Percentiles rank a stretch among this genome's conserved stretches.
These are phyloP conservation scores for Tritrichomonas foetus DNA, from an alignment of 208 protist genomes.

Conservation along the genomic window DNA sequence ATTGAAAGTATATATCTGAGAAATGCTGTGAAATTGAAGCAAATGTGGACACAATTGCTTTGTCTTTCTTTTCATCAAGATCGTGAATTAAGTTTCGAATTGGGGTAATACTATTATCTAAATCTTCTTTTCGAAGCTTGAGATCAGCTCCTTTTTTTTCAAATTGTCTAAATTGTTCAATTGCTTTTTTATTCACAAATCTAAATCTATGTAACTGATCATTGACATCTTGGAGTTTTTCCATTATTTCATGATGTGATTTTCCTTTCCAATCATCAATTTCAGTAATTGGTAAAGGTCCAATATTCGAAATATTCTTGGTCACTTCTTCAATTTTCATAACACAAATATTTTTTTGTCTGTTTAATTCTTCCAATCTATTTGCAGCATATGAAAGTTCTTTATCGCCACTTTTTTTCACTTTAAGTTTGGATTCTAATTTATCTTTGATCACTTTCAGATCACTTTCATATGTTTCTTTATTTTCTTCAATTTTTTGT, in stretches of 20 bases:
- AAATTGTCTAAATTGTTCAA: conserved; percentile 5
- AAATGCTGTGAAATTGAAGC: not conserved
- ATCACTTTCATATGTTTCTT: not conserved
- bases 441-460: not conserved
- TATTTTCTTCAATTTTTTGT: not conserved
- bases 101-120: not conserved
- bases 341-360: not conserved
- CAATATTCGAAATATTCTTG: not conserved
- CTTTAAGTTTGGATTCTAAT: not conserved
- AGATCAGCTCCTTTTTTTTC: not conserved
- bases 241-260: not conserved
- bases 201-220: not conserved
- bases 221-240: not conserved
- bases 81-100: not conserved
- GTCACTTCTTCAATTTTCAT: not conserved
- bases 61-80: not conserved
- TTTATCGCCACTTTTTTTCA: not conserved
- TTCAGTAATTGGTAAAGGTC: not conserved
- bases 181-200: conserved; percentile 37
- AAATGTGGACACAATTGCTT: not conserved
- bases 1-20: not conserved
- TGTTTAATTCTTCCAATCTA: not conserved
- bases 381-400: not conserved
- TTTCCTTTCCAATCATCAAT: not conserved
- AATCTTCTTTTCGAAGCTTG: not conserved